A percentile compares a stretch with the other conserved stretches of the same genome.
These are phyloP conservation scores for Pholiota conissans DNA, from an alignment of 768 basidiomycete genomes.

Conservation along the genomic window DNA sequence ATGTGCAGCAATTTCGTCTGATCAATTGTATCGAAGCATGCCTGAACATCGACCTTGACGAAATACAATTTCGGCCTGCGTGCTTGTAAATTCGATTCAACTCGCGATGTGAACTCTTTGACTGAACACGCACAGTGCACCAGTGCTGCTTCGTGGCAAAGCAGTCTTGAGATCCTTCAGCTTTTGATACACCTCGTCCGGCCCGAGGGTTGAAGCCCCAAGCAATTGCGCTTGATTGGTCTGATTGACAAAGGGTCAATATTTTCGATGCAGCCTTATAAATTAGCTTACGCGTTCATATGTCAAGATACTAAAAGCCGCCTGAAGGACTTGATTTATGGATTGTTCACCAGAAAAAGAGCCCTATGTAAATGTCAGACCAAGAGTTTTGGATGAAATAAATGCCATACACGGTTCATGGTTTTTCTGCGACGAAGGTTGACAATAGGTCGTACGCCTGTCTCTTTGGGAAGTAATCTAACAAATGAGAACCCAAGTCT, in stretches of 20 bases:
- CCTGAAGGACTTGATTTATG: slow-evolving; percentile 86
- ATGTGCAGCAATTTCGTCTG: slow-evolving; percentile 84
- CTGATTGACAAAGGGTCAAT: slow-evolving; percentile 37
- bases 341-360: slow-evolving; percentile 45
- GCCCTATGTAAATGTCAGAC: slow-evolving; percentile 24
- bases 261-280: neutral
- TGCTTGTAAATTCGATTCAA: neutral
- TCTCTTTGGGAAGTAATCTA: slow-evolving; percentile 90
- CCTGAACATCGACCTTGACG: slow-evolving; percentile 93
- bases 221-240: slow-evolving; percentile 59
- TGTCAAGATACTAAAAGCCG: slow-evolving; percentile 83
- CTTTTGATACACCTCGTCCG: slow-evolving; percentile 77
- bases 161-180: slow-evolving; percentile 70
- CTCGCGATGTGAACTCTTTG: neutral
- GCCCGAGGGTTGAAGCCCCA: slow-evolving; percentile 81
- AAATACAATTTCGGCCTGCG: slow-evolving; percentile 87
- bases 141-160: slow-evolving; percentile 40
- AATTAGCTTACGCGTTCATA: slow-evolving; percentile 72
- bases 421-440: slow-evolving; percentile 67
- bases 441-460: slow-evolving; percentile 92
- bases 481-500: slow-evolving; percentile 83
- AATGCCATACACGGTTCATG: slow-evolving; percentile 17
- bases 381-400: neutral
- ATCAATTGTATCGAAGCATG: slow-evolving; percentile 96
- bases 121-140: slow-evolving; percentile 45